Evolutionary conservation across 225 moss, liverwort and hornwort genomes (phyloP).

Genomic region (Physcomitrellopsis africana): DNA sequence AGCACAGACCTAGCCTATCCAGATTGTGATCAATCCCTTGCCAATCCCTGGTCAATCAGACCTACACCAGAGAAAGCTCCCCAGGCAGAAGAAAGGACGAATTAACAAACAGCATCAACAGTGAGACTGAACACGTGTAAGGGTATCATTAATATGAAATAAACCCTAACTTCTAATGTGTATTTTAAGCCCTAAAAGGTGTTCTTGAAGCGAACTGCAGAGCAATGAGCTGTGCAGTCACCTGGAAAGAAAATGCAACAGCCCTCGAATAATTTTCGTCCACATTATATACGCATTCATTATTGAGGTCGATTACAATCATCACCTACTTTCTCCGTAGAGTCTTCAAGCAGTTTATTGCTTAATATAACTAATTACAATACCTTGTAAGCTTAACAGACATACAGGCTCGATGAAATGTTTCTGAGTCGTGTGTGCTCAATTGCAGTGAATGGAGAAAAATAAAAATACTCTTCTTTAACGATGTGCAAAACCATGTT

Average conservation of each 20-base stretch:
- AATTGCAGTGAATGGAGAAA: background rate
- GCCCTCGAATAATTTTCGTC: slow-evolving; percentile 2
- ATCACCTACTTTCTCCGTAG: slow-evolving; percentile 13
- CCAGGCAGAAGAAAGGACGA: background rate
- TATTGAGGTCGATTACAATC: slow-evolving; percentile 20
- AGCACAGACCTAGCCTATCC: slow-evolving; percentile 26
- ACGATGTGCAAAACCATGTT: background rate
- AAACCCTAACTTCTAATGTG: slow-evolving; percentile 17
- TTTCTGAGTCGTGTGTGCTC: background rate
- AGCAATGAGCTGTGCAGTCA: background rate
- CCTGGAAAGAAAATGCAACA: slow-evolving; percentile 1
- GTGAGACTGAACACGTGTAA: background rate
- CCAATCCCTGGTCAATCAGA: background rate
- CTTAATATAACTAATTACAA: background rate
- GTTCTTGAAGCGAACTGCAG: slow-evolving; percentile 3
- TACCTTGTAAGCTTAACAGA: slow-evolving; percentile 9
- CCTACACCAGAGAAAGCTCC: too few species aligned
- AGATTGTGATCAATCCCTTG: background rate
- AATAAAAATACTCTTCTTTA: background rate
- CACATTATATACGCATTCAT: slow-evolving; percentile 4
- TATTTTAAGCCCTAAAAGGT: slow-evolving; percentile 1
- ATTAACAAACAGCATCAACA: background rate
- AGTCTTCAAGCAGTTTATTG: background rate
- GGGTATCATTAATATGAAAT: background rate
- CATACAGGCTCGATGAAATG: too few species aligned